These are phyloP conservation scores for Apium graveolens DNA, from an alignment of 129 eudicot species.

Conservation along the genomic window DNA sequence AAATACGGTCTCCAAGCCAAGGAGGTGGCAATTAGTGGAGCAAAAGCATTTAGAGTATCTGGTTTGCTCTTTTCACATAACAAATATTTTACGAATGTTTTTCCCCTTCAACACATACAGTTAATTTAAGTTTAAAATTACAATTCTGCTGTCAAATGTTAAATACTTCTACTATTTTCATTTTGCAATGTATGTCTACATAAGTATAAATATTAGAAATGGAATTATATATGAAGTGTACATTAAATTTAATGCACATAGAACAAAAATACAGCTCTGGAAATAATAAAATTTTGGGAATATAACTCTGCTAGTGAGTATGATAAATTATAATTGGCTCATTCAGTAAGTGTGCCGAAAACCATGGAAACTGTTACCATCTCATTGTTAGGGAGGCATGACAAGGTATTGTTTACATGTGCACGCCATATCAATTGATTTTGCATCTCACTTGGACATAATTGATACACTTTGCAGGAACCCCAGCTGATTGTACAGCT, in stretches of 20 bases:
- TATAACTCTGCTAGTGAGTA: neutral
- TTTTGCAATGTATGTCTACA: no score
- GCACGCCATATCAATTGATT: neutral
- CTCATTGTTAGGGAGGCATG: neutral
- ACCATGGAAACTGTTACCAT: neutral
- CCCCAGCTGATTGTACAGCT: conserved; percentile 91
- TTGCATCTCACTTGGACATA: conserved; percentile 3
- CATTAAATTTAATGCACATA: neutral
- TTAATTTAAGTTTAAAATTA: neutral
- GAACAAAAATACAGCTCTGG: neutral
- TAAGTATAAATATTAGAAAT: no score
- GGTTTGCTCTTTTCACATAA: conserved; percentile 37
- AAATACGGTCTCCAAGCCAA: conserved; percentile 50
- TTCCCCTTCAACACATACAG: neutral
- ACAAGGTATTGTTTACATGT: neutral
- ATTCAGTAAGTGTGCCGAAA: neutral
- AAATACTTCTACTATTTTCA: neutral
- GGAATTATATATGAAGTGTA: neutral
- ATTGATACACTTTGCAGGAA: conserved; percentile 41
- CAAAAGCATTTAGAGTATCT: conserved; percentile 78
- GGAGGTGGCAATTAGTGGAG: conserved; percentile 61
- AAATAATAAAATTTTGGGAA: neutral
- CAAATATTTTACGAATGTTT: neutral
- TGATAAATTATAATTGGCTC: neutral
- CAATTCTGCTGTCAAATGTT: neutral